Evolutionary conservation across 129 eudicot genomes (phyloP), one percentile per base, ranked within the genome.

Genomic region (Lonicera japonica): DNA sequence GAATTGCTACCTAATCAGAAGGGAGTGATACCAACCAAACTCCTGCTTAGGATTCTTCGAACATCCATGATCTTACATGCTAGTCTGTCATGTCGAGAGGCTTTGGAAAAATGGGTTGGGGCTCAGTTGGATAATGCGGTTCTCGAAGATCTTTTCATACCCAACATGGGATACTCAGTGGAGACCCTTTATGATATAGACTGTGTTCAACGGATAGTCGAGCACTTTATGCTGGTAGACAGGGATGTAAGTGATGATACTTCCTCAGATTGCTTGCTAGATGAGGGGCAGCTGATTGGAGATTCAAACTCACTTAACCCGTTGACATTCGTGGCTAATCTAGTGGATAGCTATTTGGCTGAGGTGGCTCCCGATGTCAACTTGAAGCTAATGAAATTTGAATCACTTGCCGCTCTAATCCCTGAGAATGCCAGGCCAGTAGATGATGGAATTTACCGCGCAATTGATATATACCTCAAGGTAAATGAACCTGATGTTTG

Each of bases 321-420:
- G 3, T 45, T 77, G 68, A 84, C 82, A 47, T 71, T 69, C 80
- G 96, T 88, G 74, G 83, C 94, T 57, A 88, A 82, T 65, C 75
- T 88, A 57, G 63, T 88, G 25, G 96, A 88, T 25, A 69, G 69
- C 39, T 88, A 88, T 74, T 77, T 85, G 61, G 86, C 82, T 66
- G 96, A 88, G 71, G 86, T 88, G 46, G 96, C 96, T 3, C 81
- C 94, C 29, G 96, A 88, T 75, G 82, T 71, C 69, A 82, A 83
- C 75, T 70, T 84, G 71, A 84, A 82, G 66, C 25, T 77, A 11
- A 72, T 73, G 20, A 79, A 88, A 67, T 88, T 88, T 53, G 78
- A 72, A 68, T 54, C 77, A 21, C 82, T 88, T 75, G 94, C 89
- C 54, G 81, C 83, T 69, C 64, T 66, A 1, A 57, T 88, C n/a